Percentiles rank a stretch among this genome's conserved stretches.
phyloP scores from a whole-genome alignment of 2,329 filamentous ascomycete genomes.

The Phialemonium atrogriseum region DNA sequence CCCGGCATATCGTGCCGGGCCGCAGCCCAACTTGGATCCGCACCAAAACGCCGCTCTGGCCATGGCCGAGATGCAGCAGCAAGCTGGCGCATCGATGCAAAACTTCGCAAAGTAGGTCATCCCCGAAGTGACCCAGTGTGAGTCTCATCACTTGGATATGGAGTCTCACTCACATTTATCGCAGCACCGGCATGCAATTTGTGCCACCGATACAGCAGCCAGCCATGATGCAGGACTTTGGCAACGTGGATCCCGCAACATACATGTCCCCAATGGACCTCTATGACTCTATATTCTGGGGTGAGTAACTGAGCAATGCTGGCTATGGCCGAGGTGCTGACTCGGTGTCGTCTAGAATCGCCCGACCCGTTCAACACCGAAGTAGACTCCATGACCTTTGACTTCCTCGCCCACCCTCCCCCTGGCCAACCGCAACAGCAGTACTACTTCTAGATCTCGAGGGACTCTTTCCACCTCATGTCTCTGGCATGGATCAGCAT shows the following conservation, averaged over 20 bases:
- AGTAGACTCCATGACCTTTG: slow-evolving; percentile 50
- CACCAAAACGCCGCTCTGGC: slow-evolving; percentile 55
- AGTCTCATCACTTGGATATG: too few species aligned
- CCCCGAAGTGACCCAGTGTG: too few species aligned
- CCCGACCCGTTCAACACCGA: slow-evolving; percentile 51
- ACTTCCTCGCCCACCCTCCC: slow-evolving; percentile 51
- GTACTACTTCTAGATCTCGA: slow-evolving; percentile 53
- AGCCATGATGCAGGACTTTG: slow-evolving; percentile 34
- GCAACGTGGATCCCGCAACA: slow-evolving; percentile 43
- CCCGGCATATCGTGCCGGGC: slow-evolving; percentile 15
- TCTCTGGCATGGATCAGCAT: too few species aligned
- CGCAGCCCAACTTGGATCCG: slow-evolving; percentile 30
- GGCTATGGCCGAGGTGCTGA: slow-evolving; percentile 3
- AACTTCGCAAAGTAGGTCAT: slow-evolving; percentile 36
- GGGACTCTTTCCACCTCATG: too few species aligned
- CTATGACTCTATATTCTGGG: slow-evolving; percentile 62
- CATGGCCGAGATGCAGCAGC: slow-evolving; percentile 60
- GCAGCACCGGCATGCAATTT: slow-evolving; percentile 24
- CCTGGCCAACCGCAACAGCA: slow-evolving; percentile 48
- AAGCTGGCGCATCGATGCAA: slow-evolving; percentile 42
- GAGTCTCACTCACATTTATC: too few species aligned
- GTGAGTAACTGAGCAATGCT: slow-evolving; percentile 30
- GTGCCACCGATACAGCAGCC: slow-evolving; percentile 26
- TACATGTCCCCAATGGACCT: slow-evolving; percentile 61
- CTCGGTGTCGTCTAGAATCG: slow-evolving; percentile 36